phyloP scores from a whole-genome alignment of 495 filamentous ascomycete species.

The Penicillium ucsense region DNA sequence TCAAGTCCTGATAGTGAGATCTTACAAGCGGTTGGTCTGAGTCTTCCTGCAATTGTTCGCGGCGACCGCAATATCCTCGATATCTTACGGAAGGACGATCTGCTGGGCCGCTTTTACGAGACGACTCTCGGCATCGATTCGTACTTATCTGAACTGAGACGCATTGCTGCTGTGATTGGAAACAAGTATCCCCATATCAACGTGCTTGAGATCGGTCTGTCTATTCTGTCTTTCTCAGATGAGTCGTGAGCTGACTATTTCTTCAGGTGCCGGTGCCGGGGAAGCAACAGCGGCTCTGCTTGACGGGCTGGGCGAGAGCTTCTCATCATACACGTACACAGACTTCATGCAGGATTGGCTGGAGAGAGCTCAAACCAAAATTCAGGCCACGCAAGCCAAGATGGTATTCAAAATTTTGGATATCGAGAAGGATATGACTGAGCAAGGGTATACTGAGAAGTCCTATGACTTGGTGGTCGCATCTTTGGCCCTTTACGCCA shows the following conservation, averaged over 20 bases:
- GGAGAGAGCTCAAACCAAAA: slow-evolving; percentile 11
- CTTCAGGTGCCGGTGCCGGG: slow-evolving; percentile 26
- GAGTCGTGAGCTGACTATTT: neutral
- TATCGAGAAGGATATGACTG: slow-evolving; percentile 23
- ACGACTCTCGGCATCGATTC: slow-evolving; percentile 10
- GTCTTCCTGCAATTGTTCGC: slow-evolving; percentile 25
- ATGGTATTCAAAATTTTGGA: slow-evolving; percentile 40
- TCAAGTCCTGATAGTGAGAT: slow-evolving; percentile 15
- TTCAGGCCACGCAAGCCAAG: slow-evolving; percentile 9
- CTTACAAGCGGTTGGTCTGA: slow-evolving; percentile 23
- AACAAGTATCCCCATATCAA: slow-evolving; percentile 23
- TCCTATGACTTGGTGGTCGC: slow-evolving; percentile 42
- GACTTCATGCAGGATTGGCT: slow-evolving; percentile 41
- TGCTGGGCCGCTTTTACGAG: slow-evolving; percentile 31
- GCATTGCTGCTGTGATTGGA: slow-evolving; percentile 20
- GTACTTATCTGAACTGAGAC: slow-evolving; percentile 12
- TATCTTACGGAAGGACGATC: slow-evolving; percentile 26
- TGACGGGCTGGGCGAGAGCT: slow-evolving; percentile 1
- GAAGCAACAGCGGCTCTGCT: slow-evolving; percentile 31
- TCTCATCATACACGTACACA: slow-evolving; percentile 39
- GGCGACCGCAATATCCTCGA: slow-evolving; percentile 33
- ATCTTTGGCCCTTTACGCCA: slow-evolving; percentile 16
- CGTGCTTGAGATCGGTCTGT: slow-evolving; percentile 29
- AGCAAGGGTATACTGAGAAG: slow-evolving; percentile 33
- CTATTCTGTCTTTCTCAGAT: neutral